Conservation (phyloP, 495 filamentous ascomycete species). For the Aspergillus kassunensis region DNA sequence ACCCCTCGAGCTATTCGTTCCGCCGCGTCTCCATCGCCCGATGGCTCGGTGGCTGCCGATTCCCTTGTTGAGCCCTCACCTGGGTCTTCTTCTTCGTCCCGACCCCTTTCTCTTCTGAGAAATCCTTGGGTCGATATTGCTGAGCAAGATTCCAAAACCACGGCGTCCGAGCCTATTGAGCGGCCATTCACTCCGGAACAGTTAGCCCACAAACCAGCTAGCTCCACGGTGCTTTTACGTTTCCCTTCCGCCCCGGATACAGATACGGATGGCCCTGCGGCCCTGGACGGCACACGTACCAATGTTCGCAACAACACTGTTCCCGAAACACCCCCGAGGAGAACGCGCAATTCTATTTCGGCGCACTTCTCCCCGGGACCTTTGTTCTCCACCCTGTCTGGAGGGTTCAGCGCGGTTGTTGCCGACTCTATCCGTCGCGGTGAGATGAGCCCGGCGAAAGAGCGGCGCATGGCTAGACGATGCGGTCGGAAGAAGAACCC, state of each 20-base stretch:
- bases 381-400: conserved; percentile 49
- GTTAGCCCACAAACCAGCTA: conserved; percentile 8
- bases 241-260: conserved; percentile 37
- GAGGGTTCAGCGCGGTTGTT: conserved; percentile 55
- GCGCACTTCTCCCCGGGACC: conserved; percentile 46
- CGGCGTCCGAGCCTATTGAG: conserved; percentile 21
- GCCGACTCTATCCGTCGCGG: conserved; percentile 59
- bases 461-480: conserved; percentile 23
- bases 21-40: conserved; percentile 30
- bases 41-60: conserved; percentile 30
- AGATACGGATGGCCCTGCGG: conserved; percentile 27
- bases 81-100: conserved; percentile 29
- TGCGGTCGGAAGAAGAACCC: conserved; percentile 27
- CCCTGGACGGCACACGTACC: conserved; percentile 12
- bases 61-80: conserved; percentile 30
- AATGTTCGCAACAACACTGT: conserved; percentile 20
- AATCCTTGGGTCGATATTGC: conserved; percentile 40
- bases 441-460: conserved; percentile 37
- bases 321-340: conserved; percentile 34
- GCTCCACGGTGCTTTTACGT: conserved; percentile 38
- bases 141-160: conserved; percentile 11
- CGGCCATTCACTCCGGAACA: conserved; percentile 27
- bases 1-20: conserved; percentile 37
- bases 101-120: conserved; percentile 30
- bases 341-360: conserved; percentile 36